Conservation (phyloP, 1,139 yeast species). For the Suhomyces panamericanus region DNA sequence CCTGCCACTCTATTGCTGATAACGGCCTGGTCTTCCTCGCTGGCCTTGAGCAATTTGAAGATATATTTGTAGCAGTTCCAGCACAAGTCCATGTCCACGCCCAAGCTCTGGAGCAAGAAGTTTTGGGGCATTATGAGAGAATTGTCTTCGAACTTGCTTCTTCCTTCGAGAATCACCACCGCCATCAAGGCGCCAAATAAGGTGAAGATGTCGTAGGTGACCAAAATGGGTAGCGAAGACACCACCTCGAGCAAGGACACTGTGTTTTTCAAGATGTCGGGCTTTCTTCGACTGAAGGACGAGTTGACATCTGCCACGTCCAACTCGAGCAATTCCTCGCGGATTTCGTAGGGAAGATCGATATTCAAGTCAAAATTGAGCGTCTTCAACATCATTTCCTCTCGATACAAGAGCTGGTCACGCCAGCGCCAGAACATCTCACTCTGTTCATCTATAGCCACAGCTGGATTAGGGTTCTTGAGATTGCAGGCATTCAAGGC, state of each 20-base stretch:
- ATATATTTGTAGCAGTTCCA: slow-evolving; percentile 38
- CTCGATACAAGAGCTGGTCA: slow-evolving; percentile 46
- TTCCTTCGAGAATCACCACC: slow-evolving; percentile 33
- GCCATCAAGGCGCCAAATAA: slow-evolving; percentile 38
- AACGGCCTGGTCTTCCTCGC: slow-evolving; percentile 32
- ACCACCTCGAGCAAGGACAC: slow-evolving; percentile 41
- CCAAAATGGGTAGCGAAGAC: slow-evolving; percentile 42
- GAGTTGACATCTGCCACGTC: slow-evolving; percentile 4
- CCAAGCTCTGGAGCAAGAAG: slow-evolving; percentile 23
- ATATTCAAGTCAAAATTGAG: slow-evolving; percentile 44
- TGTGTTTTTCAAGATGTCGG: slow-evolving; percentile 36
- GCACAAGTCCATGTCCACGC: slow-evolving; percentile 24
- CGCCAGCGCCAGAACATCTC: slow-evolving; percentile 49
- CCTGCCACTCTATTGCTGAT: slow-evolving; percentile 34
- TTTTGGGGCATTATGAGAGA: slow-evolving; percentile 25
- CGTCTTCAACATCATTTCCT: slow-evolving; percentile 42
- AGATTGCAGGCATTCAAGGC: slow-evolving; percentile 41
- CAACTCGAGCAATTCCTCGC: slow-evolving; percentile 25
- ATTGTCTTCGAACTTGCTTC: slow-evolving; percentile 20
- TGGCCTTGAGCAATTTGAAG: slow-evolving; percentile 27
- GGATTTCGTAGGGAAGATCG: slow-evolving; percentile 40
- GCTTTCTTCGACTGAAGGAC: slow-evolving; percentile 25
- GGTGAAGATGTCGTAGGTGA: slow-evolving; percentile 36
- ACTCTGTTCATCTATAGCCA: slow-evolving; percentile 41
- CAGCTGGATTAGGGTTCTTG: slow-evolving; percentile 31